These are phyloP conservation scores for Thozetella sp. DNA, from an alignment of 495 filamentous ascomycete species.

Conservation along the genomic window DNA sequence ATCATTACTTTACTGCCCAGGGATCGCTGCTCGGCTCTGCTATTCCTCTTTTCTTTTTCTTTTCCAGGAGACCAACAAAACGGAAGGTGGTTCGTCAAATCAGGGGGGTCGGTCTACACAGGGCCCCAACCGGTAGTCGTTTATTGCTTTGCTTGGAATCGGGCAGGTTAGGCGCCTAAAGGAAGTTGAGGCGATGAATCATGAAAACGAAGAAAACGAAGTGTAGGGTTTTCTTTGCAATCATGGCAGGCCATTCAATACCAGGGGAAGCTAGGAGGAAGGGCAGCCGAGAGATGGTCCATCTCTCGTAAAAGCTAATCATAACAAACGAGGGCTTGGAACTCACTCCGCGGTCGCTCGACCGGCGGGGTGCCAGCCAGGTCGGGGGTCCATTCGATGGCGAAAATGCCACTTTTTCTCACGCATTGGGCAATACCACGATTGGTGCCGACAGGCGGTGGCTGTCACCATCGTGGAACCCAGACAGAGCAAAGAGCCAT, in stretches of 20 bases:
- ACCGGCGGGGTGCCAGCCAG: conserved; percentile 30
- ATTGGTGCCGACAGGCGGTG: too few species aligned
- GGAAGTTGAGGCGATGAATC: conserved; percentile 15
- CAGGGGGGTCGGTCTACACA: neutral
- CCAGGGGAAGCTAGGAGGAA: neutral
- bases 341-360: conserved; percentile 55
- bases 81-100: neutral
- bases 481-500: too few species aligned
- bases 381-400: conserved; percentile 53
- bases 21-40: conserved; percentile 6
- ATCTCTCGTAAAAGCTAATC: conserved; percentile 15
- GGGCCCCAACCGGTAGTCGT: neutral
- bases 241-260: neutral
- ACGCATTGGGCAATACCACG: too few species aligned
- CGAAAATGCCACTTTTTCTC: too few species aligned
- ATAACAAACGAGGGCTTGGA: conserved; percentile 43
- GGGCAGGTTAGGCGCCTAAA: neutral
- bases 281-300: conserved; percentile 2
- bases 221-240: neutral
- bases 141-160: neutral
- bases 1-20: conserved; percentile 16
- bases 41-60: conserved; percentile 7
- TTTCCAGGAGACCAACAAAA: conserved; percentile 10
- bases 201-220: conserved; percentile 6
- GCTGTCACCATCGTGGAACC: too few species aligned